Evolutionary conservation across 306 rosid species (phyloP), one percentile per base, ranked within the genome.

Genomic region (Hippophae rhamnoides): DNA sequence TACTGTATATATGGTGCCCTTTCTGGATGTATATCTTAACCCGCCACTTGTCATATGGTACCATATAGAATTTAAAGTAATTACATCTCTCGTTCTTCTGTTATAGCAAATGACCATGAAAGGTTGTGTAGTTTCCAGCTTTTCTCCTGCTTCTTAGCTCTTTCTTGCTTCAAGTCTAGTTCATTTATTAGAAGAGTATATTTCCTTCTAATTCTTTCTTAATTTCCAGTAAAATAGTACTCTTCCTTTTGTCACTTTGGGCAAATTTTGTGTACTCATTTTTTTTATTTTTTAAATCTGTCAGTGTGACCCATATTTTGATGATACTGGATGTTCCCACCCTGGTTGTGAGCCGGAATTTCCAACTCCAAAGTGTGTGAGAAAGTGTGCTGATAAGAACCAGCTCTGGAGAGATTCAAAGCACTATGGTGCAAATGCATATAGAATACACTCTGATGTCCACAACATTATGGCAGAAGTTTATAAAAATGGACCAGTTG

Each of bases 221-320:
- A 41, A 74, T 31, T 59, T 57, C 51, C 43, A 50, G 23, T 61
- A 7, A 45, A 46, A 26, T 41, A 45, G 25, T 11, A 3, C 1
- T 46, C 13, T 13, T 46, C 50, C 13, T 10, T 5, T 14, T 43
- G 10, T 14, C 7, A 3, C 6, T 43, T 12, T 71, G 42, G 64
- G 57, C 40, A 42, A 46, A 51, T 59, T 57, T 54, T 26, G 25
- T 40, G 23, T 53, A 43, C 5, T 49, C 13, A 49, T 31, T 31
- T 31, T 1, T 18, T 31, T 2, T 31, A 2, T 31, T 31, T 42
- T 62, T 67, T 47, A 13, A 5, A 48, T 52, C 52, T 69, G 62
- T 54, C 81, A 92, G 98, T 92, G 98, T 75, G 95, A 87, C 76
- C 98, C 98, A 54, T 92, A 92, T 76, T 87, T 92, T 56, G 98